Evolutionary conservation across 148 eudicot species (phyloP), one percentile per base, ranked within the genome.

Genomic region (Nepenthes mirabilis): DNA sequence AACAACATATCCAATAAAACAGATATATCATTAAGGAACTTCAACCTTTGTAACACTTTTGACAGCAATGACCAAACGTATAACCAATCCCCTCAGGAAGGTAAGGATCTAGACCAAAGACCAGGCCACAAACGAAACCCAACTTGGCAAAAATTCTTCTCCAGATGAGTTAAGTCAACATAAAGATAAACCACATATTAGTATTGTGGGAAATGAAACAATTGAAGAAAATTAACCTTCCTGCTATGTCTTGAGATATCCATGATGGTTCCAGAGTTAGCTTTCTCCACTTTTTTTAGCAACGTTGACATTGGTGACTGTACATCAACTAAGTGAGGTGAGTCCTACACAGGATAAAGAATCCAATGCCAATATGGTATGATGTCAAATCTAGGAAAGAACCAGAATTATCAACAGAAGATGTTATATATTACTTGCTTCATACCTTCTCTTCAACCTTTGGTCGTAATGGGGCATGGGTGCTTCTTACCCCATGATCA

Each of bases 161-260:
- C 14, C 5, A 43, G 43, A 14, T 51, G 13, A 54, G 37, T 40
- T 43, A 33, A n/a, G 14, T 32, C 49, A 58, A 65, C 37, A 63
- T 43, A 56, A 47, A 54, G 36, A 34, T 35, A 23, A 5, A 34
- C 33, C 12, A 35, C 14, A 60, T 55, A 33, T 11, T 49, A 6
- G 55, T 53, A 34, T 51, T 34, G 50, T 12, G 49, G 34, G 33
- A 40, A 43, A 60, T 33, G 63, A 70, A 51, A 5, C 14, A 50
- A 36, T 57, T n/a, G 40, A 9, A 56, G 56, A 50, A 58, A 63
- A 49, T 75, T 69, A 35, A 93, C 98, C 88, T 86, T 93, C 73
- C 81, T 78, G 72, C 96, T 83, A 62, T 86, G 96, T 75, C 86
- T 83, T 32, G 98, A 87, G 33, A 83, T 76, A 55, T 71, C 81